phyloP scores from a whole-genome alignment of 2,329 filamentous ascomycete species.

The Cordyceps fumosorosea region DNA sequence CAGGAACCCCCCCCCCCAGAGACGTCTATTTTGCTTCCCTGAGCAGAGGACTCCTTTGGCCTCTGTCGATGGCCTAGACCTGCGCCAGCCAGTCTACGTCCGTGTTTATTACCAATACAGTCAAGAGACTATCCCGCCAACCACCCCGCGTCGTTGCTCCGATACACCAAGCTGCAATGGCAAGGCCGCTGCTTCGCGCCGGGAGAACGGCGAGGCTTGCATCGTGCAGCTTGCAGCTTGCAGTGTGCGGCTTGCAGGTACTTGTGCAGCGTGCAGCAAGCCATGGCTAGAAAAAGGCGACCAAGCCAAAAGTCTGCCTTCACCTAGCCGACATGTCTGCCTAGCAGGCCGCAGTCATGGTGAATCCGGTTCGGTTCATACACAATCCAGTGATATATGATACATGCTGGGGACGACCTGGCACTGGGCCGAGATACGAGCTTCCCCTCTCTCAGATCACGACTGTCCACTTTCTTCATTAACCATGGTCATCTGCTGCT shows the following conservation, averaged over 20 bases:
- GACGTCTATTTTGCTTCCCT: not conserved
- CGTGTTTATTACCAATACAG: not conserved
- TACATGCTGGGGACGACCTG: constrained; percentile 1
- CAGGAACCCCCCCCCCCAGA: not conserved
- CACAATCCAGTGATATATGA: constrained; percentile 3
- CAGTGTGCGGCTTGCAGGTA: constrained; percentile 3
- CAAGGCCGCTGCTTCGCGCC: constrained; percentile 10
- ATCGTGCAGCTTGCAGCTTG: constrained; percentile 11
- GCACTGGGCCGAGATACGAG: not conserved
- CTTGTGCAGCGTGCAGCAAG: constrained; percentile 6
- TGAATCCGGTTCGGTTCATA: not conserved
- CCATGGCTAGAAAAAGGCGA: constrained; percentile 10
- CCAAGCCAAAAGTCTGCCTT: not conserved
- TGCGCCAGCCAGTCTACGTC: not conserved
- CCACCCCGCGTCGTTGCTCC: not conserved
- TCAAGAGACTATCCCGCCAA: not conserved
- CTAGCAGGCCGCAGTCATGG: not conserved
- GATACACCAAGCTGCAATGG: not conserved
- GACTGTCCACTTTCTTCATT: not conserved
- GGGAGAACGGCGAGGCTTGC: constrained; percentile 9
- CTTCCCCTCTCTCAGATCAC: not conserved
- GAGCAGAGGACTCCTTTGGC: not conserved
- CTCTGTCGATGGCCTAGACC: not conserved
- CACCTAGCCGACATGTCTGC: not conserved
- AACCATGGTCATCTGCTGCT: constrained; percentile 7